phyloP scores from a whole-genome alignment of 163 green algal genomes.

The Scenedesmus sp. region DNA sequence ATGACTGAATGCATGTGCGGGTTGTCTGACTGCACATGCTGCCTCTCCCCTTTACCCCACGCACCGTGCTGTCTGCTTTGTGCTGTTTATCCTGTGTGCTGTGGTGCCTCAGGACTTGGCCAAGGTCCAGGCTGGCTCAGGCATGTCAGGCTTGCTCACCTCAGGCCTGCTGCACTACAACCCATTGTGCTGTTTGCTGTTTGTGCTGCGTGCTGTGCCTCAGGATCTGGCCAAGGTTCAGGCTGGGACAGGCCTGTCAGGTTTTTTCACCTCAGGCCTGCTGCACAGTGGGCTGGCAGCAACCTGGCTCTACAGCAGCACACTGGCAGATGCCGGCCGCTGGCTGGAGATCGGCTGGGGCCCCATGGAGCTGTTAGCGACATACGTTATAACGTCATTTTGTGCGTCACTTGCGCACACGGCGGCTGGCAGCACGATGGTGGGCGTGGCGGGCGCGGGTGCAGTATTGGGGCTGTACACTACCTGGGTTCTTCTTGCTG shows the following conservation, averaged over 20 bases:
- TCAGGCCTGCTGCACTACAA: background rate
- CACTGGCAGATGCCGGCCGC: background rate
- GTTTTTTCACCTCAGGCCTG: slow-evolving; percentile 17
- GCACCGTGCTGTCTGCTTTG: background rate
- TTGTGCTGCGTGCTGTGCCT: background rate
- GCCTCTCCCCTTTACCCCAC: background rate
- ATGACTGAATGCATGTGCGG: background rate
- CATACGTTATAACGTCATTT: background rate
- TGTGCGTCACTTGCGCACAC: slow-evolving; percentile 17
- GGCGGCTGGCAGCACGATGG: background rate
- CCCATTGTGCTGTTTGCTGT: background rate
- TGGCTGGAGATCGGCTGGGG: slow-evolving; percentile 16
- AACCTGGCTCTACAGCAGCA: slow-evolving; percentile 9
- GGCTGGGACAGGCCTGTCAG: background rate
- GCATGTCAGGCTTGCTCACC: background rate
- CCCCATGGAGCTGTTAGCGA: slow-evolving; percentile 15
- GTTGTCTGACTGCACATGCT: background rate
- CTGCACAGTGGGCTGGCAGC: slow-evolving; percentile 23
- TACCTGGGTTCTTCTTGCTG: background rate
- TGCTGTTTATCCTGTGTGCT: background rate
- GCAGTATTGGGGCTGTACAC: slow-evolving; percentile 26
- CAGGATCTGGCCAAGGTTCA: slow-evolving; percentile 33
- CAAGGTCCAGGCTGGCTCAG: background rate
- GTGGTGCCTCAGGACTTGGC: slow-evolving; percentile 10
- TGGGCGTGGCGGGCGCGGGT: slow-evolving; percentile 8